Percentiles rank a stretch among this genome's conserved stretches.
Conservation (phyloP, 1,284 basidiomycete genomes). For the Neonothopanus nambi region DNA sequence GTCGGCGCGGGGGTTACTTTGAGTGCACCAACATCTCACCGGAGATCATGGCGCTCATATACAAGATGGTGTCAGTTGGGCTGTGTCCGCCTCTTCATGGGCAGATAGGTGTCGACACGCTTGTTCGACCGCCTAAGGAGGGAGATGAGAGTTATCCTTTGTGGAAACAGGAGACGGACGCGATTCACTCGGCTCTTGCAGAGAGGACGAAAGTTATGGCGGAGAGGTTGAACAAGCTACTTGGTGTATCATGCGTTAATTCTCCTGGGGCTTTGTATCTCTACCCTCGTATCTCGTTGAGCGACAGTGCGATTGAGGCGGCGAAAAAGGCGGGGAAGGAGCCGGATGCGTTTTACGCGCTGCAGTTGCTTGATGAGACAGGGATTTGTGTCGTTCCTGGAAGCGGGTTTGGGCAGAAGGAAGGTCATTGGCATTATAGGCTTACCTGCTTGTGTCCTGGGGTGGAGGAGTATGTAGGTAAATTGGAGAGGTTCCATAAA, state of each 20-base stretch:
- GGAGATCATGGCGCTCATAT: conserved; percentile 81
- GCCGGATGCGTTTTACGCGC: conserved; percentile 87
- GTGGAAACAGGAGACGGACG: conserved; percentile 81
- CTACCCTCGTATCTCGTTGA: conserved; percentile 76
- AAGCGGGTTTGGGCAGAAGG: conserved; percentile 89
- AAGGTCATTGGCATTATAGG: conserved; percentile 85
- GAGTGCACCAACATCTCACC: conserved; percentile 81
- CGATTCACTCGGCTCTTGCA: conserved; percentile 75
- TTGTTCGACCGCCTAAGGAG: conserved; percentile 81
- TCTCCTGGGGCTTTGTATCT: conserved; percentile 91
- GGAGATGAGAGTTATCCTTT: conserved; percentile 76
- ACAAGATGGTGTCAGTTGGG: conserved; percentile 92
- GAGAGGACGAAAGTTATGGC: conserved; percentile 75
- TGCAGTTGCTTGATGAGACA: conserved; percentile 82
- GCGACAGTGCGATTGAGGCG: conserved; percentile 69
- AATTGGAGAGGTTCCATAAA: conserved; percentile 53
- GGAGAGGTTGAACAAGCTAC: conserved; percentile 70
- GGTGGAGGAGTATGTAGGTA: conserved; percentile 86
- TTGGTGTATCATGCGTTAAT: conserved; percentile 84
- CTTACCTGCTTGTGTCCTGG: conserved; percentile 88
- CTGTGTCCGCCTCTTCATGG: conserved; percentile 89
- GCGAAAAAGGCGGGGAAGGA: conserved; percentile 74
- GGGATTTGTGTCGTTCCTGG: conserved; percentile 95
- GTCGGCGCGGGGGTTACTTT: conserved; percentile 91
- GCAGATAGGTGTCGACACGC: conserved; percentile 89